Conservation (phyloP, 257 asterid genomes). For the Oldenlandia corymbosa region DNA sequence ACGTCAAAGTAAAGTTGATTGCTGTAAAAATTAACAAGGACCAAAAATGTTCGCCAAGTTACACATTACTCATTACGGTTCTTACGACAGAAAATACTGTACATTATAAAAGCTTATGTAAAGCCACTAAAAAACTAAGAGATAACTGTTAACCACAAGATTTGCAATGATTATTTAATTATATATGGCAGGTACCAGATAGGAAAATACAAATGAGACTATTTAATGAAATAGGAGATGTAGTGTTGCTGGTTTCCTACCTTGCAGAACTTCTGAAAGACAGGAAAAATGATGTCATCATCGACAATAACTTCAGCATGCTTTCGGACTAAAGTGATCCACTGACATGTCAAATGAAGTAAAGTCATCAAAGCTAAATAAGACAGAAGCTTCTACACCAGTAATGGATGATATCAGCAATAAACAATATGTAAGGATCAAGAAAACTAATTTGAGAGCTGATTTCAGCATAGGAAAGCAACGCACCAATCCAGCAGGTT, state of each 20-base stretch:
- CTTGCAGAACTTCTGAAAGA: conserved; percentile 81
- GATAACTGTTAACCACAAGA: too few species aligned
- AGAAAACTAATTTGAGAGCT: too few species aligned
- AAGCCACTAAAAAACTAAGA: neutral
- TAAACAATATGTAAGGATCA: neutral
- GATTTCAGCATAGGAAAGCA: neutral
- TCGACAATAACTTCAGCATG: conserved; percentile 77
- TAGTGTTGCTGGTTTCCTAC: conserved; percentile 23
- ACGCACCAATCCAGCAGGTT: too few species aligned
- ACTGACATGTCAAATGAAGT: conserved; percentile 43
- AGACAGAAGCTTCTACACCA: neutral
- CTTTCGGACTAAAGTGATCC: conserved; percentile 76
- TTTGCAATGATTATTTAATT: too few species aligned
- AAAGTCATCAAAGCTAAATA: conserved; percentile 4
- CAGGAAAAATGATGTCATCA: conserved; percentile 59
- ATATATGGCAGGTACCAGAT: neutral
- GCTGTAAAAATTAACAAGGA: neutral
- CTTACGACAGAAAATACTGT: too few species aligned
- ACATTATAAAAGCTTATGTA: neutral
- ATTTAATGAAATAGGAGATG: neutral
- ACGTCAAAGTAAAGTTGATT: neutral
- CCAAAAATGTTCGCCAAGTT: neutral
- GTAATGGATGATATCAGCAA: neutral
- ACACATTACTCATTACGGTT: neutral
- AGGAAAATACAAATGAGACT: neutral